A percentile compares a stretch with the other conserved stretches of the same genome.
Conservation (phyloP, 106 monocot species). For the Dendrobium chrysotoxum region DNA sequence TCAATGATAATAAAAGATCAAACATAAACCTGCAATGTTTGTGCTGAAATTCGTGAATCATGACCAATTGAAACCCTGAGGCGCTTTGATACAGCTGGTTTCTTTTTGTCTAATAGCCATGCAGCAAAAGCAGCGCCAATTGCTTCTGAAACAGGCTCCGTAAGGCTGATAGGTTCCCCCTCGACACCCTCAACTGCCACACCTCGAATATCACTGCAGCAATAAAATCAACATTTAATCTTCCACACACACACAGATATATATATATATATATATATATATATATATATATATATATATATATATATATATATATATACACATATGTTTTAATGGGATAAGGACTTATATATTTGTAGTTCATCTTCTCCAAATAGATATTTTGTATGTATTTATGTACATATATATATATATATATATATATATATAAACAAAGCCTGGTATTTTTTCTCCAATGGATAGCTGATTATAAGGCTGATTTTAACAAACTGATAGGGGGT, state of each 20-base stretch:
- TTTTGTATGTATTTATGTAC: too few species aligned
- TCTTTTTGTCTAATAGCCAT: constrained; percentile 77
- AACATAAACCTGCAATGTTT: constrained; percentile 62
- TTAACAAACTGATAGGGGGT: too few species aligned
- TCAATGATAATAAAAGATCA: background rate
- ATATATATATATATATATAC: too few species aligned
- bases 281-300: too few species aligned
- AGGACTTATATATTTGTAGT: too few species aligned
- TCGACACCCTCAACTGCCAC: constrained; percentile 91
- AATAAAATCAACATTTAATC: background rate
- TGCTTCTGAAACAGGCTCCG: constrained; percentile 71
- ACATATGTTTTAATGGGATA: background rate
- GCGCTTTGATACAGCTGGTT: constrained; percentile 35
- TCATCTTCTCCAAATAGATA: background rate
- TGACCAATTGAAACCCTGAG: constrained; percentile 83
- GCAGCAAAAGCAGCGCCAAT: constrained; percentile 83
- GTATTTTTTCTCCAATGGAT: background rate
- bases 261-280: too few species aligned
- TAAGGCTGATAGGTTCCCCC: constrained; percentile 79
- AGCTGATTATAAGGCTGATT: too few species aligned
- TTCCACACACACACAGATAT: background rate
- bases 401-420: too few species aligned
- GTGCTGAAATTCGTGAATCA: constrained; percentile 90
- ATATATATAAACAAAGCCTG: background rate
- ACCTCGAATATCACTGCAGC: constrained; percentile 89